A percentile compares a stretch with the other conserved stretches of the same genome.
Evolutionary conservation across 2,329 filamentous ascomycete species (phyloP).

Genomic region (Penicillium sp.): DNA sequence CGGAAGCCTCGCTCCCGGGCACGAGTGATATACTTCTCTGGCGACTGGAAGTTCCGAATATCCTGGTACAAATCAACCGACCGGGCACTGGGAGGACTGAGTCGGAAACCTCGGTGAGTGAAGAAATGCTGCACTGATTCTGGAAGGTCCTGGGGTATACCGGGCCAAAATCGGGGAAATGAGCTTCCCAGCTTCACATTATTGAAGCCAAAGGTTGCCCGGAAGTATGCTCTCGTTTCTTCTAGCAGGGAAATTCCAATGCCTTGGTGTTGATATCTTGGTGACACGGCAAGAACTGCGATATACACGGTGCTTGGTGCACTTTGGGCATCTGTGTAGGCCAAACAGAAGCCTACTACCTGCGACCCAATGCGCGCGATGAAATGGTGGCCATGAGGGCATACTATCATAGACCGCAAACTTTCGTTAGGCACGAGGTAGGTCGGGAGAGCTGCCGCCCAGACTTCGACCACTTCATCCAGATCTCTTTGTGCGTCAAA

Average conservation of each 20-base stretch:
- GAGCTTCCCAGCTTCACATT: conserved; percentile 23
- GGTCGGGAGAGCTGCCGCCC: conserved; percentile 31
- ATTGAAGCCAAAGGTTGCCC: conserved; percentile 19
- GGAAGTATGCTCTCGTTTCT: conserved; percentile 24
- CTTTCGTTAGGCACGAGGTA: conserved; percentile 27
- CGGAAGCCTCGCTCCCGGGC: conserved; percentile 31
- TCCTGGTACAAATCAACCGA: conserved; percentile 37
- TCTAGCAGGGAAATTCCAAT: conserved; percentile 33
- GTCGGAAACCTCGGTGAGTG: conserved; percentile 35
- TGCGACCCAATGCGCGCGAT: conserved; percentile 23
- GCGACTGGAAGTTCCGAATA: conserved; percentile 30
- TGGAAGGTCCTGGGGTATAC: conserved; percentile 35
- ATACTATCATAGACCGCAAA: conserved; percentile 23
- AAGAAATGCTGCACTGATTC: conserved; percentile 33
- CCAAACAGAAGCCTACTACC: conserved; percentile 34
- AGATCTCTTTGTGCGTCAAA: conserved; percentile 24
- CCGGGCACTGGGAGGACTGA: conserved; percentile 19
- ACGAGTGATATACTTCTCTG: conserved; percentile 29
- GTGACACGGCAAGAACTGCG: conserved; percentile 33
- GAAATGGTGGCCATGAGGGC: conserved; percentile 27
- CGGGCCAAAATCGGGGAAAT: conserved; percentile 43
- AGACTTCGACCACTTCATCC: conserved; percentile 25
- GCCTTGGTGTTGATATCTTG: conserved; percentile 29
- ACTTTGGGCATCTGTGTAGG: conserved; percentile 24
- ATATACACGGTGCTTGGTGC: conserved; percentile 26